Conservation (phyloP, 306 rosid genomes). For the Castanea sativa region DNA sequence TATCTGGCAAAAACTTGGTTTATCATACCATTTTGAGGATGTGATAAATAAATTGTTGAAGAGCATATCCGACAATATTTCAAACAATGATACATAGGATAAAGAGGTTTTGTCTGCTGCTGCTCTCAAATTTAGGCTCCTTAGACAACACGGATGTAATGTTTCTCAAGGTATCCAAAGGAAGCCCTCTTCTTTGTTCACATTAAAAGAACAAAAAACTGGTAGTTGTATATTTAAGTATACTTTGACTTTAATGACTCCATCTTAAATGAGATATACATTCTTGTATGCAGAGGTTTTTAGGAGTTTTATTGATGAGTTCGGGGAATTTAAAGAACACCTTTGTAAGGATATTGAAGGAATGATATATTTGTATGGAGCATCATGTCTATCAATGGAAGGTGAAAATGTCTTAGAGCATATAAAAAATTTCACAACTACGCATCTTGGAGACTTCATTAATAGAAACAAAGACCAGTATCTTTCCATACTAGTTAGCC, state of each 20-base stretch:
- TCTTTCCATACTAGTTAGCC: not conserved
- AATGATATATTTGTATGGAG: conserved; percentile 17
- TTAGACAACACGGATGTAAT: not conserved
- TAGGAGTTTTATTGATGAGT: not conserved
- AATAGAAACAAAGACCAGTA: not conserved
- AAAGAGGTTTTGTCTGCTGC: no score
- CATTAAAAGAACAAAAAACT: not conserved
- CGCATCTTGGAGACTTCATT: not conserved
- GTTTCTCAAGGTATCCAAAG: not conserved
- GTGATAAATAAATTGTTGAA: not conserved
- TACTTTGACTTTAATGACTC: not conserved
- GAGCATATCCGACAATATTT: no score
- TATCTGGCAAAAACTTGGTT: conserved; percentile 10
- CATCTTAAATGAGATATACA: not conserved
- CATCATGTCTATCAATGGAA: not conserved
- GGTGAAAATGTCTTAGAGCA: conserved; percentile 6
- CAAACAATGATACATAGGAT: no score
- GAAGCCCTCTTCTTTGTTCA: not conserved
- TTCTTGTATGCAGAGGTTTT: conserved; percentile 4
- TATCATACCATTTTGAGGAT: conserved; percentile 14
- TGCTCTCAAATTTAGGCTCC: no score
- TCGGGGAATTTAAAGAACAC: not conserved
- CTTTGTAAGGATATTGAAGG: not conserved
- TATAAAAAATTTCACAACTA: conserved; percentile 7
- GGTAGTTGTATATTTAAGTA: no score